A percentile compares a stretch with the other conserved stretches of the same genome.
Evolutionary conservation across 192 early-diverging fungal species (phyloP).

Genomic region (Phycomyces nitens): DNA sequence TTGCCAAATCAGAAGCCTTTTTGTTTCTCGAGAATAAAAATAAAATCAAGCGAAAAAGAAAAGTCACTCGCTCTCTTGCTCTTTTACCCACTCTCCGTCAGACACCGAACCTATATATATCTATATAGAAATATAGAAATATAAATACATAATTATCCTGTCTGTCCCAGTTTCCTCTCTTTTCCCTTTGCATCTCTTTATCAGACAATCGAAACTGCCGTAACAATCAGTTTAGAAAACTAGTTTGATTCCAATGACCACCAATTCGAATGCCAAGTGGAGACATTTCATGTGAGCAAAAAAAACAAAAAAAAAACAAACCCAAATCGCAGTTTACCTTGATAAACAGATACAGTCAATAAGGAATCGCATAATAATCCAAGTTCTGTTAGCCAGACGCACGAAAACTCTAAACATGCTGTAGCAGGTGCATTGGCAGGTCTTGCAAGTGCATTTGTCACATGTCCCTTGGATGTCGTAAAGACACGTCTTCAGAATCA

Average conservation of each 20-base stretch:
- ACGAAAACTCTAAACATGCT: slow-evolving; percentile 67
- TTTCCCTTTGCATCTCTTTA: too few relatives aligned
- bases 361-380: background rate
- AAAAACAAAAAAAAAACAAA: background rate
- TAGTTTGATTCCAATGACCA: background rate
- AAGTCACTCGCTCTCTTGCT: too few relatives aligned
- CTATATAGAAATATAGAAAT: too few relatives aligned
- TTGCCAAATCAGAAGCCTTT: too few relatives aligned
- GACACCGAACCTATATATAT: too few relatives aligned
- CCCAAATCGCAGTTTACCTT: background rate
- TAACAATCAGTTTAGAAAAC: background rate
- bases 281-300: slow-evolving; percentile 1
- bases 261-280: background rate
- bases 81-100: too few relatives aligned
- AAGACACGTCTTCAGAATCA: slow-evolving; percentile 95
- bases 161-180: too few relatives aligned
- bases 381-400: slow-evolving; percentile 17
- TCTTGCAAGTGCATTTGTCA: slow-evolving; percentile 75
- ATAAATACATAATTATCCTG: too few relatives aligned
- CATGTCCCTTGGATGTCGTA: slow-evolving; percentile 91
- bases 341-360: background rate
- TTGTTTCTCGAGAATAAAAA: too few relatives aligned
- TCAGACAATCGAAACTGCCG: too few relatives aligned
- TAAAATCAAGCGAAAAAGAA: too few relatives aligned
- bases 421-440: slow-evolving; percentile 83